Conservation (phyloP, 1,284 basidiomycete species). For the Cryptococcus sp. region DNA sequence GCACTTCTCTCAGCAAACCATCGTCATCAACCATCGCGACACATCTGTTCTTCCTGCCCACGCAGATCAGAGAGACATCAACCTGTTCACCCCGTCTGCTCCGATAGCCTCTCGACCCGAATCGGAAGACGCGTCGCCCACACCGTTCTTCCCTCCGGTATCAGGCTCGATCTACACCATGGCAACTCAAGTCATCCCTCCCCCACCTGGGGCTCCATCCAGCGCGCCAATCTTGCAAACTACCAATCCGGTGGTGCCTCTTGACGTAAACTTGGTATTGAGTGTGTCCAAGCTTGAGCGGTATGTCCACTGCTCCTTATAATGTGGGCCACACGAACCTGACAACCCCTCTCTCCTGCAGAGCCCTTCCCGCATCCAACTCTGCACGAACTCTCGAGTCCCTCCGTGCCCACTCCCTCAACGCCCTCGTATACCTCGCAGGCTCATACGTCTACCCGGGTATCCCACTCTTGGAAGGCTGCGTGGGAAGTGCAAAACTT, state of each 20-base stretch:
- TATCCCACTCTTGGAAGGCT: conserved; percentile 51
- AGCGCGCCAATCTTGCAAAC: conserved; percentile 59
- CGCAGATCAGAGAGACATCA: conserved; percentile 61
- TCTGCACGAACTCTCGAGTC: conserved; percentile 5
- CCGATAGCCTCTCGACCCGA: background rate
- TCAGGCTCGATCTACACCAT: conserved; percentile 54
- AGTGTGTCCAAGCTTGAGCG: conserved; percentile 62
- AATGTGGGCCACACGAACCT: background rate
- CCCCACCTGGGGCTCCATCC: conserved; percentile 24
- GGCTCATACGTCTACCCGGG: conserved; percentile 50
- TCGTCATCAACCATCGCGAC: conserved; percentile 70
- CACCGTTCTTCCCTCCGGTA: conserved; percentile 26
- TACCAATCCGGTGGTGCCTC: conserved; percentile 65
- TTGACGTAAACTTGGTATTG: conserved; percentile 55
- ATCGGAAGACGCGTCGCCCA: background rate
- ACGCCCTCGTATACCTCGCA: conserved; percentile 37
- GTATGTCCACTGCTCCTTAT: conserved; percentile 48
- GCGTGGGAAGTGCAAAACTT: conserved; percentile 45
- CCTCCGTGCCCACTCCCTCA: conserved; percentile 4
- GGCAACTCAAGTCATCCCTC: conserved; percentile 60
- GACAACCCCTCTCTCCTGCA: conserved; percentile 3
- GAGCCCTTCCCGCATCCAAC: conserved; percentile 36
- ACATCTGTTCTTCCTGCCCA: conserved; percentile 56
- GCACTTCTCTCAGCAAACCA: conserved; percentile 45
- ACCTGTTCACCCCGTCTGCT: conserved; percentile 54